Conservation (phyloP, 2,329 filamentous ascomycete genomes). For the Hypoxylon sp. region DNA sequence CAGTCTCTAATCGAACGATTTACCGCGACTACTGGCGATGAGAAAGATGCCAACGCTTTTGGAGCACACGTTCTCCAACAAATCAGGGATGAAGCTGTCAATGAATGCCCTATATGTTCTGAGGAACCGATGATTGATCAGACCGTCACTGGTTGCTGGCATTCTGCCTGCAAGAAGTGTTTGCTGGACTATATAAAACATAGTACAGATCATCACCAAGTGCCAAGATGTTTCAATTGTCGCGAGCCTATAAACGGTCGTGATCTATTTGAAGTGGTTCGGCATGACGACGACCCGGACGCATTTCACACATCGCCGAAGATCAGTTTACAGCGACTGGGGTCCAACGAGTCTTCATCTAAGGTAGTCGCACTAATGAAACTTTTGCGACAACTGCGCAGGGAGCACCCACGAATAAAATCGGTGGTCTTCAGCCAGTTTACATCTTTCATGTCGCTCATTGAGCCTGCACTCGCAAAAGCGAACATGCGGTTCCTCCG, state of each 20-base stretch:
- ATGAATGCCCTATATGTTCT: slow-evolving; percentile 94
- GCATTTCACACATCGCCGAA: slow-evolving; percentile 62
- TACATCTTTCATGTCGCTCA: slow-evolving; percentile 93
- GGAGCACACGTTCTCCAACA: slow-evolving; percentile 90
- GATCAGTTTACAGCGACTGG: slow-evolving; percentile 73
- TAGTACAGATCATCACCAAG: slow-evolving; percentile 80
- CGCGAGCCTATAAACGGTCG: slow-evolving; percentile 84
- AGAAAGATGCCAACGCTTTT: slow-evolving; percentile 77
- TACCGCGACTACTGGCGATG: slow-evolving; percentile 75
- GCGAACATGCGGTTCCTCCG: slow-evolving; percentile 85
- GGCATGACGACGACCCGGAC: slow-evolving; percentile 76
- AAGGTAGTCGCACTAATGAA: slow-evolving; percentile 87
- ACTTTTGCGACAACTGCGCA: slow-evolving; percentile 79
- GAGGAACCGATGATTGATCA: slow-evolving; percentile 97
- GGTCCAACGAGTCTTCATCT: slow-evolving; percentile 80
- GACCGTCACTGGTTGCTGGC: slow-evolving; percentile 96
- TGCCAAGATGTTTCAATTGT: slow-evolving; percentile 91
- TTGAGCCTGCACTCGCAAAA: slow-evolving; percentile 82
- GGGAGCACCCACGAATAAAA: slow-evolving; percentile 78
- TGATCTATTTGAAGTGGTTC: slow-evolving; percentile 93
- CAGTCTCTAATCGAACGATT: slow-evolving; percentile 88
- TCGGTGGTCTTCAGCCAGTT: slow-evolving; percentile 98
- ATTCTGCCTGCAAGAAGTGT: slow-evolving; percentile 95
- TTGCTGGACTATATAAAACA: slow-evolving; percentile 92
- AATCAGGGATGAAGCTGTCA: slow-evolving; percentile 89